Conservation (phyloP, 768 basidiomycete species). For the Artomyces pyxidatus region DNA sequence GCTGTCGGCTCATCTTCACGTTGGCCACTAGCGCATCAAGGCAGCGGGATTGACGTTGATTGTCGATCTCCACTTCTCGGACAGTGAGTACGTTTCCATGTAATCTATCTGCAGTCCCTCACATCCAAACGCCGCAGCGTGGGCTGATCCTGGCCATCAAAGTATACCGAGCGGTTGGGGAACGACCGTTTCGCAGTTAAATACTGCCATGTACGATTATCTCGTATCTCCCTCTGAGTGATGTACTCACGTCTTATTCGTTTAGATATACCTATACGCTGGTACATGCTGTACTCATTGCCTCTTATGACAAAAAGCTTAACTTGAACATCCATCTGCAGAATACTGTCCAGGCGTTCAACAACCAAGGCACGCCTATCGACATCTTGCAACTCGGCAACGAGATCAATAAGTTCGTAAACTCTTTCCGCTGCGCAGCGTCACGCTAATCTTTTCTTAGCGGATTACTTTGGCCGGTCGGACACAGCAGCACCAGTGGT, state of each 20-base stretch:
- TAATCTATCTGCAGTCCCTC: slow-evolving; percentile 11
- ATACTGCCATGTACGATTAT: slow-evolving; percentile 49
- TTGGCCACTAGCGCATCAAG: slow-evolving; percentile 43
- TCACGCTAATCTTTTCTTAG: no score
- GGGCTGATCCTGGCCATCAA: slow-evolving; percentile 61
- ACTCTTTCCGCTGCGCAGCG: no score
- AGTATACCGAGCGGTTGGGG: slow-evolving; percentile 52
- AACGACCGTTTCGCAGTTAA: slow-evolving; percentile 38
- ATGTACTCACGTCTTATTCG: no score
- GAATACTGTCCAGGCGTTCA: slow-evolving; percentile 44
- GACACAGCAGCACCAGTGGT: slow-evolving; percentile 43
- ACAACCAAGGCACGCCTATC: slow-evolving; percentile 44
- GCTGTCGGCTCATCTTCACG: no score
- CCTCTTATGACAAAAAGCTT: no score
- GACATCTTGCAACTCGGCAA: slow-evolving; percentile 53
- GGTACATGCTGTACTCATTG: no score
- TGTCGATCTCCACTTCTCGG: slow-evolving; percentile 56
- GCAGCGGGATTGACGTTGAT: slow-evolving; percentile 48
- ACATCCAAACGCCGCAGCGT: slow-evolving; percentile 19
- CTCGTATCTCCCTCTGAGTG: no score
- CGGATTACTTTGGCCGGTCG: slow-evolving; percentile 55
- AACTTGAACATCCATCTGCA: no score
- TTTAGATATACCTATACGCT: slow-evolving; percentile 43
- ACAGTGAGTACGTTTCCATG: slow-evolving; percentile 36
- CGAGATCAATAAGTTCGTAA: slow-evolving; percentile 62